A percentile compares a stretch with the other conserved stretches of the same genome.
These are phyloP conservation scores for barrel medic (Medicago truncatula) DNA, from an alignment of 306 rosid genomes.

Conservation along the genomic window DNA sequence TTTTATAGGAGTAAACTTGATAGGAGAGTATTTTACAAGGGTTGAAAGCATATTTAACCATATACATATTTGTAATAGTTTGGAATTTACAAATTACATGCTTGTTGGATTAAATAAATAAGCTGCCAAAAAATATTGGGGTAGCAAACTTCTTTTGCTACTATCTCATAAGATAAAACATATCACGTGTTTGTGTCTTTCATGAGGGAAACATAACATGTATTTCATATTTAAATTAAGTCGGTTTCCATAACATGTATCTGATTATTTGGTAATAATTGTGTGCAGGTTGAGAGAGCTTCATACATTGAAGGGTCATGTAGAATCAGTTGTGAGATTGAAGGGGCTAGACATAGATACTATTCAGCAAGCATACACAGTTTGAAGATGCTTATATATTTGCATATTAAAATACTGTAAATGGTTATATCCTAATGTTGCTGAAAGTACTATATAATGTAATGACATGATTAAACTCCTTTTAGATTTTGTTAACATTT, in stretches of 20 bases:
- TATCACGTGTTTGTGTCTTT: slow-evolving; percentile 25
- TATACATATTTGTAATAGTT: neutral
- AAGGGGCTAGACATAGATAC: slow-evolving; percentile 97
- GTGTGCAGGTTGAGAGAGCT: slow-evolving; percentile 84
- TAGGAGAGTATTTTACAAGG: neutral
- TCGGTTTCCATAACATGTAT: slow-evolving; percentile 18
- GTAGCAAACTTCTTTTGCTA: neutral
- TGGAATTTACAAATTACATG: neutral
- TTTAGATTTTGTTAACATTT: slow-evolving; percentile 33
- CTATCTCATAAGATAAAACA: slow-evolving; percentile 16
- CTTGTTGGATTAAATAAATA: neutral
- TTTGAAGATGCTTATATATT: slow-evolving; percentile 53
- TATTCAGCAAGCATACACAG: slow-evolving; percentile 97
- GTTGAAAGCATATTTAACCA: neutral
- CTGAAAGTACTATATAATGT: slow-evolving; percentile 51
- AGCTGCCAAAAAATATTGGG: neutral
- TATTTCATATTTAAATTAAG: slow-evolving; percentile 20
- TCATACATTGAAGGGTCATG: slow-evolving; percentile 92
- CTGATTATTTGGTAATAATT: slow-evolving; percentile 27
- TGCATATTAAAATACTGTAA: slow-evolving; percentile 53
- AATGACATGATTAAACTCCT: slow-evolving; percentile 33
- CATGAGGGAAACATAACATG: slow-evolving; percentile 6
- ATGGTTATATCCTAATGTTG: slow-evolving; percentile 47
- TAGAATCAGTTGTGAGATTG: slow-evolving; percentile 96
- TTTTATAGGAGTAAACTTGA: neutral